phyloP scores from a whole-genome alignment of 352 stramenopile species.

The Bremia lactucae region DNA sequence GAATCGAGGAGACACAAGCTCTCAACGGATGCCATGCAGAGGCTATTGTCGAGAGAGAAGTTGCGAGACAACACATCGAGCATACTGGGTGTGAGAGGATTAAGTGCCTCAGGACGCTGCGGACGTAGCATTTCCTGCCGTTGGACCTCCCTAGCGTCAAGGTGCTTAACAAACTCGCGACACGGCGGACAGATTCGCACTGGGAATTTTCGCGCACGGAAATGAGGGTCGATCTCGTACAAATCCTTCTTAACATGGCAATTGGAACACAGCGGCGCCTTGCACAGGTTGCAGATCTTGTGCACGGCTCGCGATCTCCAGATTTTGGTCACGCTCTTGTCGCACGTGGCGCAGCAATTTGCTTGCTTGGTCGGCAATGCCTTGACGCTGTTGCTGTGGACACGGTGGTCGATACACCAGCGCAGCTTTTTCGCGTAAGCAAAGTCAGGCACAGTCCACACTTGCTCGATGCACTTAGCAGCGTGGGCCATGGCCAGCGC shows the following conservation, averaged over 20 bases:
- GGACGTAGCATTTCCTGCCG: constrained; percentile 16
- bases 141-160: constrained; percentile 22
- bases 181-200: constrained; percentile 20
- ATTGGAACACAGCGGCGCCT: constrained; percentile 21
- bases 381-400: constrained; percentile 21
- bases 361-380: constrained; percentile 12
- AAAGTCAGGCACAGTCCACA: constrained; percentile 24
- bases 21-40: constrained; percentile 18
- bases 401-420: constrained; percentile 22
- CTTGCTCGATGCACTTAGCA: constrained; percentile 22
- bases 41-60: constrained; percentile 26
- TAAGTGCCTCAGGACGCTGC: constrained; percentile 10
- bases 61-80: constrained; percentile 18
- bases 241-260: constrained; percentile 16
- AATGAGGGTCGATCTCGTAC: constrained; percentile 21
- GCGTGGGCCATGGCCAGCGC: constrained; percentile 22
- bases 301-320: constrained; percentile 7
- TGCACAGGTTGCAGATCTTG: constrained; percentile 19
- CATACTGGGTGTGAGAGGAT: constrained; percentile 18
- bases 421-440: constrained; percentile 26
- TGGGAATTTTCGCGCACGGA: constrained; percentile 14
- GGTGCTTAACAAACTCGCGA: constrained; percentile 15
- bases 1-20: constrained; percentile 22
- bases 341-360: constrained; percentile 13
- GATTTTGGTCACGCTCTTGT: constrained; percentile 12